Percentiles rank a stretch among this genome's conserved stretches.
phyloP scores from a whole-genome alignment of 2,329 filamentous ascomycete genomes.

The Tolypocladium nubicola region DNA sequence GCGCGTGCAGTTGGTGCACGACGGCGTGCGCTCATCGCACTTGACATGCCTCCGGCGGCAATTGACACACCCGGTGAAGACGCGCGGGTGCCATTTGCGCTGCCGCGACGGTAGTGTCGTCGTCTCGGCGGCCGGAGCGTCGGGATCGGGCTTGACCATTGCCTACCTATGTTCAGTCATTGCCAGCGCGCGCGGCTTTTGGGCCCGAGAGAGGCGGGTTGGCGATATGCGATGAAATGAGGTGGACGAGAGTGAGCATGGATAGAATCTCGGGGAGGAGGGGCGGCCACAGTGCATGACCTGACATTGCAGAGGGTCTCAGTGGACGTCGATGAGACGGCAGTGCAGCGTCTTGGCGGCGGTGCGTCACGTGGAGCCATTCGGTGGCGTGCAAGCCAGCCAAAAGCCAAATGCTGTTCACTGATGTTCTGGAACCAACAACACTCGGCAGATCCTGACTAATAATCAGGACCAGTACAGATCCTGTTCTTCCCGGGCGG shows the following conservation, averaged over 20 bases:
- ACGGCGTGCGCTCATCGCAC: constrained; percentile 15
- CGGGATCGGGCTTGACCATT: constrained; percentile 6
- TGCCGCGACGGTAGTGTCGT: constrained; percentile 4
- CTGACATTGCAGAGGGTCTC: neutral
- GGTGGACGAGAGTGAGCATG: neutral
- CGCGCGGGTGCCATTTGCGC: constrained; percentile 25
- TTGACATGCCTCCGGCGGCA: constrained; percentile 25
- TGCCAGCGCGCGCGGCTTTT: neutral
- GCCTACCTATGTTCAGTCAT: constrained; percentile 3
- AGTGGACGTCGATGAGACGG: neutral
- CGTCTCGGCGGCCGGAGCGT: constrained; percentile 1
- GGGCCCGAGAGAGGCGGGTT: neutral
- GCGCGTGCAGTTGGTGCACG: constrained; percentile 25
- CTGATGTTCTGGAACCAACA: neutral
- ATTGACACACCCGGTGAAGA: constrained; percentile 28
- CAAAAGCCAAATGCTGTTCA: neutral
- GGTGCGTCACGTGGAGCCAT: neutral
- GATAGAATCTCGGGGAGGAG: neutral
- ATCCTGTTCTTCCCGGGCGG: neutral
- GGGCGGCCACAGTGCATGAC: neutral
- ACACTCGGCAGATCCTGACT: neutral
- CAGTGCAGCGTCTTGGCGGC: neutral
- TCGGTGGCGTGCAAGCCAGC: neutral
- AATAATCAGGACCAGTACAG: neutral
- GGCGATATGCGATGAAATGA: neutral